Conservation (phyloP, 192 early-diverging fungal genomes). For the Coemansia aciculifera region DNA sequence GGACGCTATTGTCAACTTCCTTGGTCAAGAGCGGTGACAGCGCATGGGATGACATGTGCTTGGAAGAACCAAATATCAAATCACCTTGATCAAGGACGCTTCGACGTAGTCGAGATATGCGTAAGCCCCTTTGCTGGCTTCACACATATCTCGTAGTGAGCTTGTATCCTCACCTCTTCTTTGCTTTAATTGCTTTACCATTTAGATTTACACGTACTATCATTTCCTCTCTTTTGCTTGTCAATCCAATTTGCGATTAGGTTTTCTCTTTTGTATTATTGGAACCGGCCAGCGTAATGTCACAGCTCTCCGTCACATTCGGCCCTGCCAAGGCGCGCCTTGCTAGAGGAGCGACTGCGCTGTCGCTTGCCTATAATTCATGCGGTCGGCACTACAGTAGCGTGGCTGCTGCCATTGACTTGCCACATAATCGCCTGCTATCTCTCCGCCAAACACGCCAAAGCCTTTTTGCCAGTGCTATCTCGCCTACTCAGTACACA, state of each 20-base stretch:
- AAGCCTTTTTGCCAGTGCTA: background rate
- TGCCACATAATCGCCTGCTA: background rate
- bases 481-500: background rate
- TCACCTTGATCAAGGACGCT: background rate
- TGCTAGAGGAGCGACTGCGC: background rate
- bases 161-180: background rate
- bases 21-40: conserved; percentile 11
- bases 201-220: background rate
- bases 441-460: background rate
- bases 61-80: background rate
- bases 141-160: no score
- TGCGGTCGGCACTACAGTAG: background rate
- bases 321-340: background rate
- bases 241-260: background rate
- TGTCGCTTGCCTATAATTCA: background rate
- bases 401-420: background rate
- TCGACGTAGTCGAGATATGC: background rate
- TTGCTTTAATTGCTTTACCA: background rate
- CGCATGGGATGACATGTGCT: background rate
- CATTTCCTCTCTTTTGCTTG: background rate
- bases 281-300: conserved; percentile 2
- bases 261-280: background rate
- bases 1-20: conserved; percentile 31
- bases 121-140: background rate
- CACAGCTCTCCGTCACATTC: conserved; percentile 6